phyloP scores from a whole-genome alignment of 73 alveolate species.

The Paramecium tetraurelia region DNA sequence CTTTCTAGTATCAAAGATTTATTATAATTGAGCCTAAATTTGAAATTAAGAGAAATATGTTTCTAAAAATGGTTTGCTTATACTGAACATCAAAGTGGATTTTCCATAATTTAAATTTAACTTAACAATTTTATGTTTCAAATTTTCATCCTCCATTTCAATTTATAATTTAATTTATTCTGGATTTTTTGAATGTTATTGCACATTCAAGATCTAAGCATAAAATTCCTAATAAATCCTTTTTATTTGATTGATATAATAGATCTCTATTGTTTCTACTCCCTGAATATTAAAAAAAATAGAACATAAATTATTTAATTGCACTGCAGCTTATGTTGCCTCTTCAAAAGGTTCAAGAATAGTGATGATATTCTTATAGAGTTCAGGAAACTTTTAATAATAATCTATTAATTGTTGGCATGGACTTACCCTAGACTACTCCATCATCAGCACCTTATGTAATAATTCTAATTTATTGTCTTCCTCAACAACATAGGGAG shows the following conservation, averaged over 20 bases:
- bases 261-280: background rate
- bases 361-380: background rate
- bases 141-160: slow-evolving; percentile 17
- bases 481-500: background rate
- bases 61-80: background rate
- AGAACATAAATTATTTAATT: background rate
- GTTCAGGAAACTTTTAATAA: background rate
- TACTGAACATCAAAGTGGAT: background rate
- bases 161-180: background rate
- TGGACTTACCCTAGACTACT: background rate
- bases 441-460: background rate
- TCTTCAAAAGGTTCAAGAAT: slow-evolving; percentile 25
- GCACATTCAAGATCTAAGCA: background rate
- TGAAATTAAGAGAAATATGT: background rate
- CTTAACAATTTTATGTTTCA: background rate
- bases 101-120: background rate
- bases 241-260: slow-evolving; percentile 8
- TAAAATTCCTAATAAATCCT: background rate
- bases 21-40: background rate
- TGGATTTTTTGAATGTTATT: background rate
- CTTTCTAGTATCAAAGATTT: background rate
- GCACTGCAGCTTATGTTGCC: slow-evolving; percentile 18
- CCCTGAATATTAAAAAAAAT: background rate
- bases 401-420: background rate
- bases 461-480: slow-evolving; percentile 24